A percentile compares a stretch with the other conserved stretches of the same genome.
phyloP scores from a whole-genome alignment of 23 red algal genomes.

The Gracilariopsis chorda region DNA sequence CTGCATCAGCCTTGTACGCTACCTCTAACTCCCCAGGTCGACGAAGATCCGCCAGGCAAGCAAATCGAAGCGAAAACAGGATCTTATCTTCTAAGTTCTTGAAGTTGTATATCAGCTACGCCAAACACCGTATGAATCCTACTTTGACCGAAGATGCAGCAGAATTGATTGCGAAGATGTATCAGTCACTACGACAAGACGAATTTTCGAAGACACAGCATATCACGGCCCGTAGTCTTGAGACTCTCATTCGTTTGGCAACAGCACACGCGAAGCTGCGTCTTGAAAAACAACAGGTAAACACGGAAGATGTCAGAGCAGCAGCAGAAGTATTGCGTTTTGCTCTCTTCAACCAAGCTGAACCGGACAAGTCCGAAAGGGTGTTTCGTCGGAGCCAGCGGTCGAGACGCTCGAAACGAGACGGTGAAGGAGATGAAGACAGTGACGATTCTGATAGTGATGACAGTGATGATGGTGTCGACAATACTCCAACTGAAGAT shows the following conservation, averaged over 20 bases:
- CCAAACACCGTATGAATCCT: conserved; percentile 71
- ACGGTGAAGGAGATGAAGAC: not conserved
- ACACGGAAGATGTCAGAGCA: conserved; percentile 63
- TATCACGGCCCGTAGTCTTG: conserved; percentile 90
- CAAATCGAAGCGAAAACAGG: conserved; percentile 46
- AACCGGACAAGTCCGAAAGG: conserved; percentile 61
- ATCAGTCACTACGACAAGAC: conserved; percentile 66
- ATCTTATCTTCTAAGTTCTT: conserved; percentile 87
- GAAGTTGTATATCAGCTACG: conserved; percentile 93
- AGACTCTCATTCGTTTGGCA: conserved; percentile 95
- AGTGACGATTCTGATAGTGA: conserved; percentile 46
- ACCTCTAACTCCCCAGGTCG: not conserved
- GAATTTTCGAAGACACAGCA: conserved; percentile 81
- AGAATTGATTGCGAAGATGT: conserved; percentile 73
- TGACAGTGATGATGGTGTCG: conserved; percentile 24
- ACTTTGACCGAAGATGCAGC: conserved; percentile 69
- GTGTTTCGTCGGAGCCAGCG: conserved; percentile 43
- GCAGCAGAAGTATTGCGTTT: conserved; percentile 82
- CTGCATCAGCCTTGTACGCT: conserved; percentile 36
- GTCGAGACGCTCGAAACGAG: conserved; percentile 24
- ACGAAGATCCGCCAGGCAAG: conserved; percentile 11
- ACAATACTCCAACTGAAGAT: not conserved
- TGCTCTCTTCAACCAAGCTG: conserved; percentile 89
- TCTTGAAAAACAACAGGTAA: conserved; percentile 68
- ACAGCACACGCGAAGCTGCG: conserved; percentile 97